phyloP scores from a whole-genome alignment of 192 early-diverging fungal species.

The Gaertneriomyces semiglobifer region DNA sequence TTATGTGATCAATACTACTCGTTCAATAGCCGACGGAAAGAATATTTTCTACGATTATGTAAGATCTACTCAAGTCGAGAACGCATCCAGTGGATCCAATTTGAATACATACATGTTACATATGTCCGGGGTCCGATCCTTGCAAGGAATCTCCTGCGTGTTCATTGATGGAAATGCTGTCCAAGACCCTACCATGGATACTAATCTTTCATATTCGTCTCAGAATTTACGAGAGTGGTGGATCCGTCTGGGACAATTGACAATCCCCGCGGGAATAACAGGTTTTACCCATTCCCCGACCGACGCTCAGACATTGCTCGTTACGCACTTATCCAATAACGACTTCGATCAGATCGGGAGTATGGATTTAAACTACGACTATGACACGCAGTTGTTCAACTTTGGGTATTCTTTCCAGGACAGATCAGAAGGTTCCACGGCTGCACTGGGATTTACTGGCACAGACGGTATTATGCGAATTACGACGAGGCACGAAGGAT shows the following conservation, averaged over 20 bases:
- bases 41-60: slow-evolving; percentile 11
- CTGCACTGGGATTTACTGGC: slow-evolving; percentile 9
- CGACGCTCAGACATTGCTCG: not conserved
- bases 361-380: not conserved
- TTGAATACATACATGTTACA: not conserved
- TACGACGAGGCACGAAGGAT: not conserved
- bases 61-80: not conserved
- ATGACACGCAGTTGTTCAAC: not conserved
- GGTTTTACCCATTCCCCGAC: not conserved
- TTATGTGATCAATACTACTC: not conserved
- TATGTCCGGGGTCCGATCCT: not conserved
- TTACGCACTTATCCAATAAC: not conserved
- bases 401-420: not conserved
- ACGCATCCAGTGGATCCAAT: not conserved
- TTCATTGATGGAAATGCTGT: slow-evolving; percentile 3
- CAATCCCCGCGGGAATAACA: not conserved
- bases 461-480: not conserved
- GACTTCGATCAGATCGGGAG: slow-evolving; percentile 8
- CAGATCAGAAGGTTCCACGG: not conserved
- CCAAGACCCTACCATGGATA: not conserved
- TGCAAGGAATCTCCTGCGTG: not conserved
- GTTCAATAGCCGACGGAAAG: not conserved
- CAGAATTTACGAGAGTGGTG: not conserved
- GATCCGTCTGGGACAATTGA: not conserved
- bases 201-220: not conserved